Percentiles rank a stretch among this genome's conserved stretches.
Evolutionary conservation across 2,329 filamentous ascomycete species (phyloP).

Genomic region (Colletotrichum graminicola): DNA sequence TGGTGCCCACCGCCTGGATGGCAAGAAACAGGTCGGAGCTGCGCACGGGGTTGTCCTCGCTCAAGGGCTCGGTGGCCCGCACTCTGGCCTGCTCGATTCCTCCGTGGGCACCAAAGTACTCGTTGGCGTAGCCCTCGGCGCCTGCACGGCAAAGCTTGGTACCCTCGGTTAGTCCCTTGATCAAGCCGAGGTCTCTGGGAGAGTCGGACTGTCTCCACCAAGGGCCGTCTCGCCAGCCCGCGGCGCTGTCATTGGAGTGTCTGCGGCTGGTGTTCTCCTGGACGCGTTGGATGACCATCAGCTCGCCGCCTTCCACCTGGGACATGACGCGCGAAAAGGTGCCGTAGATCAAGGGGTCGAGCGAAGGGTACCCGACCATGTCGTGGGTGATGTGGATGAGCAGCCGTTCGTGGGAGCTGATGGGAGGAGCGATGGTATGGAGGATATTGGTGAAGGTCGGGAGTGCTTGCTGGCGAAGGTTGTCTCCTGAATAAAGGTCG

Average conservation of each 20-base stretch:
- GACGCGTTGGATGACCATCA: slow-evolving; percentile 93
- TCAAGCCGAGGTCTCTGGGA: slow-evolving; percentile 81
- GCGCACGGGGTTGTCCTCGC: slow-evolving; percentile 88
- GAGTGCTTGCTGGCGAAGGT: slow-evolving; percentile 85
- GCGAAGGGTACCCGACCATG: slow-evolving; percentile 90
- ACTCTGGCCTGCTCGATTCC: slow-evolving; percentile 85
- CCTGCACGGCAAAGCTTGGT: slow-evolving; percentile 92
- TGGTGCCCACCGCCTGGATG: slow-evolving; percentile 86
- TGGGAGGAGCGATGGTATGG: slow-evolving; percentile 94
- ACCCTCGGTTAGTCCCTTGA: slow-evolving; percentile 85
- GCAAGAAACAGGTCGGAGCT: slow-evolving; percentile 95
- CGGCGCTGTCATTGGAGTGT: slow-evolving; percentile 68
- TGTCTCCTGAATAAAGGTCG: slow-evolving; percentile 73
- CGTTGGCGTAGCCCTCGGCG: slow-evolving; percentile 87
- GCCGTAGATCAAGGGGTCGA: slow-evolving; percentile 91
- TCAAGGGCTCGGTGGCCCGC: slow-evolving; percentile 82
- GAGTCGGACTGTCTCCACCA: slow-evolving; percentile 87
- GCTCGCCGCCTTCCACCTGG: slow-evolving; percentile 97
- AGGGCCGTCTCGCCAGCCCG: slow-evolving; percentile 91
- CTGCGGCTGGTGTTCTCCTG: slow-evolving; percentile 83
- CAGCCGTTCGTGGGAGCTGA: slow-evolving; percentile 95
- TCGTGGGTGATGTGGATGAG: slow-evolving; percentile 98
- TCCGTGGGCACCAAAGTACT: slow-evolving; percentile 84
- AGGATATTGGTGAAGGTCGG: slow-evolving; percentile 96
- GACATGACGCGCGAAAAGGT: slow-evolving; percentile 97